Evolutionary conservation across 805 yeast genomes (phyloP), one percentile per base, ranked within the genome.

Genomic region (Wickerhamiella shivajii): DNA sequence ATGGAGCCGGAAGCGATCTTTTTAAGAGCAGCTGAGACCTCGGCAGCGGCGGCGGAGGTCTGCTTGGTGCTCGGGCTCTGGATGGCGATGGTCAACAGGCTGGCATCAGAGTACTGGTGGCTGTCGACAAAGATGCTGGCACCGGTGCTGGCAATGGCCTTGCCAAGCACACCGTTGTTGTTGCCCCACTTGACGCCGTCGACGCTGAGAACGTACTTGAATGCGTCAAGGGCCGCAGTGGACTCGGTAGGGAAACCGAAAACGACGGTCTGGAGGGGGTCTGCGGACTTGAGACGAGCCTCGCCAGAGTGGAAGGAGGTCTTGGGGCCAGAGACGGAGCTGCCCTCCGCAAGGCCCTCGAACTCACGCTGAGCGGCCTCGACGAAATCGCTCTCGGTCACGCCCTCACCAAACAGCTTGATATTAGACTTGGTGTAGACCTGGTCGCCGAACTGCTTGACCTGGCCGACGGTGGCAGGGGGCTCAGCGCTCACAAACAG

Each of bases 241-340:
- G 52, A 37, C 18, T 67, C 63, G 45, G 69, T 59, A 46, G 97
- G 93, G 45, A 81, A 66, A 53, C 90, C 93, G 50, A 90, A 64
- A 36, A 74, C 74, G 36, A 85, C 87, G 44, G 72, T 69, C 40
- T 84, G 74, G 39, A 64, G 64, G 27, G 36, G 18, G 44, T 79
- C 81, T 28, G 64, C 44, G 37, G 69, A 15, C 84, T 74, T 40
- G 71, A 58, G 46, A 28, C 66, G 59, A 56, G 74, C 72, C 55
- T 66, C 77, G 46, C 90, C 93, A 40, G 62, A 57, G 61, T 54
- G 69, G 42, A 66, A 50, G 50, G 64, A 56, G 44, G 69, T 56
- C 31, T 23, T 14, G 32, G 60, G 49, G 22, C 64, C 42, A 27
- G 65, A 45, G 42, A 69, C 48, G 18, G 73, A 56, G 37, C 71